Evolutionary conservation across 768 basidiomycete genomes (phyloP), one percentile per base, ranked within the genome.

Genomic region (Auriscalpium vulgare): DNA sequence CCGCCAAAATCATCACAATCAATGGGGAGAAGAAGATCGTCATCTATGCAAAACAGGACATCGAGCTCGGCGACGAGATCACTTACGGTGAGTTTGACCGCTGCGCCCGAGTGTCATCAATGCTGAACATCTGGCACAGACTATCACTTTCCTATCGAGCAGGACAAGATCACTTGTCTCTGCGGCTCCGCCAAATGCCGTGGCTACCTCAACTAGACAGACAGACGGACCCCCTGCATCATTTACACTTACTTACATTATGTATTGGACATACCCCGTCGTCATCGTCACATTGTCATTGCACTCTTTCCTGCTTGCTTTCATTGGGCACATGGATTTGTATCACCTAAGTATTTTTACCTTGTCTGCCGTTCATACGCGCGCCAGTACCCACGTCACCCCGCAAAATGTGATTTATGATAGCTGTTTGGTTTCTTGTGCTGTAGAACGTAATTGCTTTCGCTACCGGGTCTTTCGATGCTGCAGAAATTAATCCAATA

Each of bases 141-240:
- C 75, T 99, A 99, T 73, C 95, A 98, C 72, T 99, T 99, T 77
- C 95, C 97, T 46, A 88, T 97, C 68, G 97, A 99, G 74, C 91
- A 97, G 72, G 93, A 95, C 75, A 95, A 95, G 77, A 94, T 95
- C 65, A 88, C 88, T 55, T 94, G 92, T 76, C 77, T 94, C 29
- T 95, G 92, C 66, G 87, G 95, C 64, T 88, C 92, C 65, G 76
- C 78, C 62, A 89, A 88, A 73, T 97, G 95, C 74, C 88, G 95
- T 66, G 93, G 94, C 59, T 95, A 83, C 77, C 88, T 97, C 77
- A 97, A 97, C 75, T 97, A 88, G 82, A 80, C 59, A 56, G 54
- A 29, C 29, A 29, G 29, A 29, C 29, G 29, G 7, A 21, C 21
- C 59, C 55, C 16, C 40, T 52, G 52, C 51, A 54, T 53, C 46